Evolutionary conservation across 148 eudicot species (phyloP).

Genomic region (Cornus florida): DNA sequence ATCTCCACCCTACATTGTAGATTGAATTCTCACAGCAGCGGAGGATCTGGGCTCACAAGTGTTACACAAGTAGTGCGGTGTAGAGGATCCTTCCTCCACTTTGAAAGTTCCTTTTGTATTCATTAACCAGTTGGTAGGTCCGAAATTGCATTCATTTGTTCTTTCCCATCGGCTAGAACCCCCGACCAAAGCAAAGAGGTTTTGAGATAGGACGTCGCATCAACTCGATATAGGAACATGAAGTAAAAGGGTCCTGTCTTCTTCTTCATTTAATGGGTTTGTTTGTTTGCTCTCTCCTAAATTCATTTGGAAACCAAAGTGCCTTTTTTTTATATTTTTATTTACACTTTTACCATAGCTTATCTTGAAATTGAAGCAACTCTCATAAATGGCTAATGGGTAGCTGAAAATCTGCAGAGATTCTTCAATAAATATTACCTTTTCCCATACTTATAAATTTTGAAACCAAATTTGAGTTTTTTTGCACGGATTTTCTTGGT

Average conservation of each 20-base stretch:
- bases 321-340: not conserved
- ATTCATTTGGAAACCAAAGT: not conserved
- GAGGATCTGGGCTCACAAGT: no score
- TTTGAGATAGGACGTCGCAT: constrained; percentile 5
- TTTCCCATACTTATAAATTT: not conserved
- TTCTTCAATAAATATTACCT: constrained; percentile 1
- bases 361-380: no score
- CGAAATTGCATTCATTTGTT: constrained; percentile 15
- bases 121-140: constrained; percentile 1
- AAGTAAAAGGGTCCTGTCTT: constrained; percentile 13
- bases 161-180: not conserved
- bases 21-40: no score
- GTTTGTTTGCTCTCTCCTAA: not conserved
- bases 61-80: no score
- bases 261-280: constrained; percentile 17
- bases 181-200: not conserved
- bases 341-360: no score
- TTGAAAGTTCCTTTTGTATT: no score
- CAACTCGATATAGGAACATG: constrained; percentile 4
- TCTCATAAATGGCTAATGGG: not conserved
- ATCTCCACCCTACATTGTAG: no score
- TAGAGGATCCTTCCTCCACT: no score
- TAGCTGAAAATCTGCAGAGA: constrained; percentile 6
- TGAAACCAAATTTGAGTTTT: not conserved
- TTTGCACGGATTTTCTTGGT: constrained; percentile 21